Base-by-base conservation (phyloP, 2,329 filamentous ascomycete genomes). In the Curvularia sp. region DNA sequence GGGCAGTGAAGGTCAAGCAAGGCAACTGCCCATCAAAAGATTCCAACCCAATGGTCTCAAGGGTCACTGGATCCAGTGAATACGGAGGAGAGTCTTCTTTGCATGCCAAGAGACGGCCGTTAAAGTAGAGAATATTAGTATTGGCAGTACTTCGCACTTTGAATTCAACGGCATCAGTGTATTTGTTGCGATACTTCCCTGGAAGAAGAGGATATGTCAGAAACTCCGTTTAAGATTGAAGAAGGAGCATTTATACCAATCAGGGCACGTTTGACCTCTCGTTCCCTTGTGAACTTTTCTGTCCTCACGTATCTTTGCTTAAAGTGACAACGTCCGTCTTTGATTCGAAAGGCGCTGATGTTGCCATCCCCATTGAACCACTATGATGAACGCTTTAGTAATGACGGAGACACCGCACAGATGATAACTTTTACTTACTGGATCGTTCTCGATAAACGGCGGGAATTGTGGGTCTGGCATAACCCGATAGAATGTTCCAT, bases 291-390 rank as follows among this genome's bases (percentile, higher is more conserved):
- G 35, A 68, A 71, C 3, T 71, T 54, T 47, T 77, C 74, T 0
- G 72, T 77, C 15, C 68, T 55, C 18, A 77, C 63, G 60, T 75
- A 77, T 18, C 64, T 55, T 38, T 73, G 70, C 46, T 70, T 70
- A 55, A 76, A 70, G 49, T 71, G 48, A 60, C 72, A 57, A 60
- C 52, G 64, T 0, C 74, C 75, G n/a, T 72, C 54, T 22, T 72
- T 53, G 38, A 77, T 65, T 0, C 67, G 63, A 49, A 77, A 75
- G 0, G 75, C 75, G 18, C 61, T 66, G 9, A 77, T 63, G 42
- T 61, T 61, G 2, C 75, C 75, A 47, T 77, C 72, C 7, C 74
- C 75, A 47, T 72, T 73, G 30, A 48, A 48, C 44, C 44, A 47
- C 44, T 47, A 20, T 20, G 7, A 3, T 48, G 18, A 15, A 22